These are phyloP conservation scores for Kazachstania africana DNA, from an alignment of 805 yeast species.

Conservation along the genomic window DNA sequence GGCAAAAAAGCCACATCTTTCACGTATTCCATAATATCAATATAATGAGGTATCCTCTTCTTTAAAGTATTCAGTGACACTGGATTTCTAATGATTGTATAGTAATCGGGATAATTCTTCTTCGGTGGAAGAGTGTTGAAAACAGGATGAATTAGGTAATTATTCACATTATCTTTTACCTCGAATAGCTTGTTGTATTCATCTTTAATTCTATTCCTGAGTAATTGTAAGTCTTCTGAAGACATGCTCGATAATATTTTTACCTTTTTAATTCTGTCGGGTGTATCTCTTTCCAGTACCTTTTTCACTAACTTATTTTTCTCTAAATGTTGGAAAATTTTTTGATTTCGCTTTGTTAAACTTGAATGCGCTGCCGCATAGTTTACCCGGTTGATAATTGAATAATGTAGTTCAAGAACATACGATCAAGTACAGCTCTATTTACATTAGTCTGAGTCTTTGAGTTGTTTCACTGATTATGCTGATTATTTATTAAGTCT, in stretches of 20 bases:
- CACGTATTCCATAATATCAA: constrained; percentile 54
- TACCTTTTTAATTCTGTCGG: neutral
- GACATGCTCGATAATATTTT: neutral
- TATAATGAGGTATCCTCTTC: constrained; percentile 47
- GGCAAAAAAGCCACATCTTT: constrained; percentile 72
- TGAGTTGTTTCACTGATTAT: no score
- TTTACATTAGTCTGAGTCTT: no score
- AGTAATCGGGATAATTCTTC: constrained; percentile 64
- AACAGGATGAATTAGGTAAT: constrained; percentile 20
- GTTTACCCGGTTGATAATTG: no score
- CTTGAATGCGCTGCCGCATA: no score
- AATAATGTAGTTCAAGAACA: no score
- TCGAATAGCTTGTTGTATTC: constrained; percentile 16
- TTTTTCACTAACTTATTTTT: neutral
- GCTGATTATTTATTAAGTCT: no score
- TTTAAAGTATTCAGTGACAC: constrained; percentile 66
- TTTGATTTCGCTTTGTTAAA: no score
- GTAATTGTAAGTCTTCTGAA: neutral
- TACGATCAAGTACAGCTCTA: no score
- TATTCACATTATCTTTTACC: constrained; percentile 17
- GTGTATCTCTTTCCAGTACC: neutral
- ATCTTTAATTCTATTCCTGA: constrained; percentile 2
- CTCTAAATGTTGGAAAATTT: neutral
- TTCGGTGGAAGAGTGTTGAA: constrained; percentile 45
- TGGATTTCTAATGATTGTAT: constrained; percentile 67